Percentiles rank a stretch among this genome's conserved stretches.
Evolutionary conservation across 108 stramenopile genomes (phyloP).

Genomic region (Skeletonema costatum): DNA sequence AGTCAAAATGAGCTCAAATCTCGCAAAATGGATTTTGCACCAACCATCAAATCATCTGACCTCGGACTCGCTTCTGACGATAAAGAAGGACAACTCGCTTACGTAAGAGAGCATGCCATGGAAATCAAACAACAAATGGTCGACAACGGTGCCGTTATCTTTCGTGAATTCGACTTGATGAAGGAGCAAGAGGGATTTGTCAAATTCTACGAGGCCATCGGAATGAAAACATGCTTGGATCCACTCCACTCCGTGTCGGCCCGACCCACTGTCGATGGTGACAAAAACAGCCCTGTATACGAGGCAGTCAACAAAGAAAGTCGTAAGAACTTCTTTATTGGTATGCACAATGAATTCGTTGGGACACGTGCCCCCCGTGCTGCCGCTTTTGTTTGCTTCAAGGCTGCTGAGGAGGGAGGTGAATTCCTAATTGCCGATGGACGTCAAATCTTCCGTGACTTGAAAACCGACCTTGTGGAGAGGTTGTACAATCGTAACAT

Average conservation of each 20-base stretch:
- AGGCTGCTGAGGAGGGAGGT: slow-evolving; percentile 87
- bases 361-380: slow-evolving; percentile 88
- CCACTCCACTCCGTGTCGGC: slow-evolving; percentile 86
- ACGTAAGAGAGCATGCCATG: slow-evolving; percentile 67
- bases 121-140: slow-evolving; percentile 76
- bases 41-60: slow-evolving; percentile 56
- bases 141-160: slow-evolving; percentile 75
- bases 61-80: slow-evolving; percentile 57
- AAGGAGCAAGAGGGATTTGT: slow-evolving; percentile 84
- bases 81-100: slow-evolving; percentile 61
- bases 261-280: slow-evolving; percentile 86
- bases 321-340: slow-evolving; percentile 92
- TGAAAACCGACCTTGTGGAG: slow-evolving; percentile 69
- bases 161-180: slow-evolving; percentile 86
- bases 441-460: slow-evolving; percentile 77
- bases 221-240: slow-evolving; percentile 87
- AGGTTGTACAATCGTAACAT: slow-evolving; percentile 80
- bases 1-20: slow-evolving; percentile 51
- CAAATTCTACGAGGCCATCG: slow-evolving; percentile 73
- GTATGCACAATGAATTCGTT: slow-evolving; percentile 95
- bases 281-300: slow-evolving; percentile 81
- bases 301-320: slow-evolving; percentile 93
- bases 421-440: slow-evolving; percentile 92
- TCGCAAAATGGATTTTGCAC: slow-evolving; percentile 65
- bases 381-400: slow-evolving; percentile 92